Base-by-base conservation (phyloP, 495 filamentous ascomycete species). In the Pyronema domesticum region DNA sequence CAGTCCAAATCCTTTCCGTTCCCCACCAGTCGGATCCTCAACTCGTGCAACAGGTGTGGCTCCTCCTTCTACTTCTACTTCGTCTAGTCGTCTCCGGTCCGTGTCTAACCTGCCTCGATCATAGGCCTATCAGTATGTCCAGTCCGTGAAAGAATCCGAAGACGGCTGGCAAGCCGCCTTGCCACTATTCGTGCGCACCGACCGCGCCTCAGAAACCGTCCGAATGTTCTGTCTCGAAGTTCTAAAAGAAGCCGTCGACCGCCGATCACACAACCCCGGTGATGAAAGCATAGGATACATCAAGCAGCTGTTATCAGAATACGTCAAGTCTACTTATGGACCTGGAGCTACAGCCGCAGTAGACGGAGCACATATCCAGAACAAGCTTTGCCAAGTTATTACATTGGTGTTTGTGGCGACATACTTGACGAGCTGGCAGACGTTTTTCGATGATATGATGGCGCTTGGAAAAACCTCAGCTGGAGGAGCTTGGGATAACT, bases 361-460 rank as follows among this genome's bases (percentile, higher is more conserved):
- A 17, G 89, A 95, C 67, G 74, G 80, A 8, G 59, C 79, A 36
- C 74, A 75, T 58, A 81, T 99, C 34, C 93, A 96, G 69, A 99
- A 96, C 69, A 99, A 99, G 68, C 81, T 96, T 56, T 85, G 87
- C 23, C 91, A 99, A 68, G 94, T 89, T 35, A 69, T 96, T 42
- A 99, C 91, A 9, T 84, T 82, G 60, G 80, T 99, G 18, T 99
- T 96, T 68, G 80, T 83, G 7, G 74, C 76, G 7, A 71, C 93
- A 35, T 99, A 99, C 69, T 80, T 77, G 52, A 76, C 80, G 45
- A 80, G 80, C 2, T 99, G 91, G 91, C 76, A 81, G 55, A 75
- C 69, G 45, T 96, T 94, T 68, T 79, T 96, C 62, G 85, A 93
- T 53, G 91, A 96, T 64, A 80, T 95, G 59, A 69, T 87, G 37